Base-by-base conservation (phyloP, 106 monocot genomes). In the Alisma plantagoaquatica region DNA sequence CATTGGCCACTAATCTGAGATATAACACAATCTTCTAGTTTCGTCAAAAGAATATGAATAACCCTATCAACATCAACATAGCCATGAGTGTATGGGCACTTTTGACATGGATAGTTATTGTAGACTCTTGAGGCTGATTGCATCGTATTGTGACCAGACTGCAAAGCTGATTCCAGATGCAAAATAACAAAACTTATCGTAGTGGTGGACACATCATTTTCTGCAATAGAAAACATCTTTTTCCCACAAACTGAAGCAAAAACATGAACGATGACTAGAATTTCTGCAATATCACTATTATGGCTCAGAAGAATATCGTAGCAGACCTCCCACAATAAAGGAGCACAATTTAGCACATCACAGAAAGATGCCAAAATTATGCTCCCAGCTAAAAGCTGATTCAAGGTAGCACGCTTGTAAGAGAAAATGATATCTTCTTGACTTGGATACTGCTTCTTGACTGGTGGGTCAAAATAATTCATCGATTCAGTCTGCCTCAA, bases 301-400 rank as follows among this genome's bases (percentile, higher is more conserved):
- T 49, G 54, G 11, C 19, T 26, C 3, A 51, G 57, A 56, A 93
- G 58, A 57, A 87, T 69, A 60, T 66, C 80, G 31, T 79, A 87
- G 2, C 76, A 82, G n/a, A 56, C 11, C 44, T 72, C 65, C 46
- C 82, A 74, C 54, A 93, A 53, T 69, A 79, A 57, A 62, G 51
- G 50, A 55, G 70, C 57, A 43, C 63, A 49, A 22, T 64, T 59
- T 41, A 61, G 27, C 56, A 59, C 68, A 19, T 53, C 61, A 69
- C 71, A 80, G 45, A 87, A 43, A 50, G 76, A 79, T 58, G 87
- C 82, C 16, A 83, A 77, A 57, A 93, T 62, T 31, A 76, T 60
- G 43, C 87, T 62, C 22, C 73, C 83, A 57, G 81, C 70, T 2
- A 77, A 43, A 14, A 82, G 61, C 33, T 93, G 83, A 55, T 55